A percentile compares a stretch with the other conserved stretches of the same genome.
Conservation (phyloP, 2,329 filamentous ascomycete genomes). For the Monilinia vaccinii-corymbosi region DNA sequence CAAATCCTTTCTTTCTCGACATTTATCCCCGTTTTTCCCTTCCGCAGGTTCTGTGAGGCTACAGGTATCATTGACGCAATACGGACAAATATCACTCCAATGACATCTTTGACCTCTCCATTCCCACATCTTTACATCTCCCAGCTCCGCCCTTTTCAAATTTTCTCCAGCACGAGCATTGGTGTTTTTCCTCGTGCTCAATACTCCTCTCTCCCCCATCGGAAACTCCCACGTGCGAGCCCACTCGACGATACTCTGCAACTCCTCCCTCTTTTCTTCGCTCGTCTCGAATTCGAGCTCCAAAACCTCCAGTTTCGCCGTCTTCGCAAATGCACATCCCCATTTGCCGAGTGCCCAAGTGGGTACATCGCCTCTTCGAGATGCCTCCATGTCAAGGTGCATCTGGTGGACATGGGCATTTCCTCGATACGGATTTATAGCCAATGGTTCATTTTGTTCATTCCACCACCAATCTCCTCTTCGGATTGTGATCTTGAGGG, state of each 20-base stretch:
- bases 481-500: slow-evolving; percentile 21
- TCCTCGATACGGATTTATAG: slow-evolving; percentile 17
- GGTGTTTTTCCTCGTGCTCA: slow-evolving; percentile 16
- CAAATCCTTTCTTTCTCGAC: neutral
- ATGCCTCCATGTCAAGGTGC: slow-evolving; percentile 4
- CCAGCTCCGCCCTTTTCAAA: neutral
- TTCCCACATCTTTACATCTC: neutral
- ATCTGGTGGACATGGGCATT: slow-evolving; percentile 7
- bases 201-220: slow-evolving; percentile 7
- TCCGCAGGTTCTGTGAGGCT: neutral
- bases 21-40: neutral
- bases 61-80: neutral
- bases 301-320: slow-evolving; percentile 14
- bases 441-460: slow-evolving; percentile 14
- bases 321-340: slow-evolving; percentile 16
- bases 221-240: slow-evolving; percentile 22
- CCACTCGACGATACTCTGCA: slow-evolving; percentile 18
- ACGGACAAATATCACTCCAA: slow-evolving; percentile 1
- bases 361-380: neutral
- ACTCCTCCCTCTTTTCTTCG: slow-evolving; percentile 21
- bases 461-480: slow-evolving; percentile 25
- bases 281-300: slow-evolving; percentile 22
- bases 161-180: neutral
- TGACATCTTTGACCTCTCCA: neutral
- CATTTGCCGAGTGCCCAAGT: slow-evolving; percentile 11